Evolutionary conservation across 2,329 filamentous ascomycete species (phyloP).

Genomic region (Alternaria novae-zelandiae): DNA sequence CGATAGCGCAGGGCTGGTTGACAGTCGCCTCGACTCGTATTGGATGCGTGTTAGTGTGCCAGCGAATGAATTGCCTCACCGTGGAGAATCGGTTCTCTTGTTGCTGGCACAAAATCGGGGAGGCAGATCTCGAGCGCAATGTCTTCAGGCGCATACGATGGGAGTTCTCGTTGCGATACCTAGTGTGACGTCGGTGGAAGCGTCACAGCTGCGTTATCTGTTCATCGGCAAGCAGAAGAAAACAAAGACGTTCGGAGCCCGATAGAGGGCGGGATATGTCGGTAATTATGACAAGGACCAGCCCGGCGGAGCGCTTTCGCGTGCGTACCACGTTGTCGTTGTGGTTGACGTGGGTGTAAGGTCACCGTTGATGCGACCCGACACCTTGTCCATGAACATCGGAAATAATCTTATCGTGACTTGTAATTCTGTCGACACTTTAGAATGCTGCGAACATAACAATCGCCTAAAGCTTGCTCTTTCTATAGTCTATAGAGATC

Average conservation of each 20-base stretch:
- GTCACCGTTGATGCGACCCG: background rate
- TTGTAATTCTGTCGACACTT: background rate
- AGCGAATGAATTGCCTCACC: background rate
- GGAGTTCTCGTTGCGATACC: background rate
- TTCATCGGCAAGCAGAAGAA: background rate
- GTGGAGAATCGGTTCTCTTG: background rate
- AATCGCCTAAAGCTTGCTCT: too few relatives aligned
- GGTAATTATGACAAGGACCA: background rate
- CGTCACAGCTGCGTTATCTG: background rate
- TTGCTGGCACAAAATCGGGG: background rate
- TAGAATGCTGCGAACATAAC: background rate
- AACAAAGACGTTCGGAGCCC: background rate
- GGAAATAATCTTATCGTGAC: background rate
- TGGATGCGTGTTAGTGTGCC: background rate
- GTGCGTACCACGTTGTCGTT: background rate
- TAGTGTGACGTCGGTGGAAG: slow-evolving; percentile 4
- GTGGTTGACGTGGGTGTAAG: background rate
- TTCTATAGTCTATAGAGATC: too few relatives aligned
- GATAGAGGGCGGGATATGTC: background rate
- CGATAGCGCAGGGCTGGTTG: slow-evolving; percentile 6
- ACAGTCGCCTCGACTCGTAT: background rate
- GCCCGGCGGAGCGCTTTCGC: background rate
- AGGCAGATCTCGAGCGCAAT: slow-evolving; percentile 4
- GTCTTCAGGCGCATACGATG: background rate
- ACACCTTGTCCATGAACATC: background rate